A percentile compares a stretch with the other conserved stretches of the same genome.
phyloP scores from a whole-genome alignment of 2,329 filamentous ascomycete genomes.

The Endothia cerciana region DNA sequence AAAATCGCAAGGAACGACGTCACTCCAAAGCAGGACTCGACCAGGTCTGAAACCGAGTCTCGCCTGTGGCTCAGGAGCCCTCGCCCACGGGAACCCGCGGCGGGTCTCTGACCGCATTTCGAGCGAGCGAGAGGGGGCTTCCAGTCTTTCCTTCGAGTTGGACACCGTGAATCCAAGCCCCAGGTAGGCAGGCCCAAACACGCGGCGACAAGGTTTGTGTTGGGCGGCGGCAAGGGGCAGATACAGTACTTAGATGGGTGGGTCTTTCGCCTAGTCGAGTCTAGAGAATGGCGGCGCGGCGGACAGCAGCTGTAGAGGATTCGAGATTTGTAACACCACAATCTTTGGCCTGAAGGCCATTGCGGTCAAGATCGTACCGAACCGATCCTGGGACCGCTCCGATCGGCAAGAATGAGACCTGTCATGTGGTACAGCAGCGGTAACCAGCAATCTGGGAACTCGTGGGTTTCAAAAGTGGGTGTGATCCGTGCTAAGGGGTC shows the following conservation, averaged over 20 bases:
- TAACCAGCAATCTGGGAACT: conserved; percentile 16
- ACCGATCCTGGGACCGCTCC: conserved; percentile 24
- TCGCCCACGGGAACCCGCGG: no score
- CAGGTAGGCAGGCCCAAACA: neutral
- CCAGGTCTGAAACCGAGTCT: no score
- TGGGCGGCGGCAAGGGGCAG: neutral
- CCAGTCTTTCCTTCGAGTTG: no score
- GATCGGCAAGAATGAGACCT: conserved; percentile 27
- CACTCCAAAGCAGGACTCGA: no score
- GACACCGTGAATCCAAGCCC: neutral
- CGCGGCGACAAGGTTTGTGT: neutral
- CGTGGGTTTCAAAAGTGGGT: conserved; percentile 6
- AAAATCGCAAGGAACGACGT: no score
- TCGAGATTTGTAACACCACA: neutral
- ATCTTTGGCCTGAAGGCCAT: neutral
- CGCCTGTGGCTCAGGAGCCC: no score
- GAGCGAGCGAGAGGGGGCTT: no score
- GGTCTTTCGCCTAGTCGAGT: neutral
- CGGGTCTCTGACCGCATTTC: no score
- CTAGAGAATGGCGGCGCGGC: neutral
- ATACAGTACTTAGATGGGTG: no score
- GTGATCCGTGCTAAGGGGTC: neutral
- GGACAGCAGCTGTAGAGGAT: neutral
- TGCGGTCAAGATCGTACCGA: conserved; percentile 5
- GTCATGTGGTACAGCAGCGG: conserved; percentile 25